phyloP scores from a whole-genome alignment of 2,329 filamentous ascomycete species.

The Colletotrichum horii region DNA sequence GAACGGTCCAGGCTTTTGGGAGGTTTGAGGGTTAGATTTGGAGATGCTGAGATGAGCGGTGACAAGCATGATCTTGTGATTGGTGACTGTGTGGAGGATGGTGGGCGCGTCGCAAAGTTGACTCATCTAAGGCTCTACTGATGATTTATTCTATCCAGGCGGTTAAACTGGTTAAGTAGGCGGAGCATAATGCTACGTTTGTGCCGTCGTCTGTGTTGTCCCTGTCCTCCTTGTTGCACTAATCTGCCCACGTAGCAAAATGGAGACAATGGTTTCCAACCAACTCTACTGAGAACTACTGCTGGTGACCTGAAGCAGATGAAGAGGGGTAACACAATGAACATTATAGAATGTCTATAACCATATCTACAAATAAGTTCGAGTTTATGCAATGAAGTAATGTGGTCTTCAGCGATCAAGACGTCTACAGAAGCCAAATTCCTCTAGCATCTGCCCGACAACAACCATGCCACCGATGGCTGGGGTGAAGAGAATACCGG shows the following conservation, averaged over 20 bases:
- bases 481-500: conserved; percentile 2
- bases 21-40: not conserved
- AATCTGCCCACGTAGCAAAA: too few relatives aligned
- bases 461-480: conserved; percentile 15
- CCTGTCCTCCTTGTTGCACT: too few relatives aligned
- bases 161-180: not conserved
- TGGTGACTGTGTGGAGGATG: not conserved
- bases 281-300: too few relatives aligned
- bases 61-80: not conserved
- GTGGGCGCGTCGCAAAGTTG: not conserved
- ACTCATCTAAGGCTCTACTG: not conserved
- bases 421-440: conserved; percentile 11
- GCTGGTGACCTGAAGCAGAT: too few relatives aligned
- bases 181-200: too few relatives aligned
- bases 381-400: not conserved
- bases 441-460: conserved; percentile 5
- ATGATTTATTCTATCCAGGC: rapidly evolving
- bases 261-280: too few relatives aligned
- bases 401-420: not conserved
- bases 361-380: not conserved
- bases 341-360: rapidly evolving
- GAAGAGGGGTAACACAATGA: too few relatives aligned
- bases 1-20: not conserved
- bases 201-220: too few relatives aligned
- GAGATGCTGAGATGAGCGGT: not conserved